Evolutionary conservation across 2,329 filamentous ascomycete genomes (phyloP), one percentile per base, ranked within the genome.

Genomic region (Orbilia brochopaga): DNA sequence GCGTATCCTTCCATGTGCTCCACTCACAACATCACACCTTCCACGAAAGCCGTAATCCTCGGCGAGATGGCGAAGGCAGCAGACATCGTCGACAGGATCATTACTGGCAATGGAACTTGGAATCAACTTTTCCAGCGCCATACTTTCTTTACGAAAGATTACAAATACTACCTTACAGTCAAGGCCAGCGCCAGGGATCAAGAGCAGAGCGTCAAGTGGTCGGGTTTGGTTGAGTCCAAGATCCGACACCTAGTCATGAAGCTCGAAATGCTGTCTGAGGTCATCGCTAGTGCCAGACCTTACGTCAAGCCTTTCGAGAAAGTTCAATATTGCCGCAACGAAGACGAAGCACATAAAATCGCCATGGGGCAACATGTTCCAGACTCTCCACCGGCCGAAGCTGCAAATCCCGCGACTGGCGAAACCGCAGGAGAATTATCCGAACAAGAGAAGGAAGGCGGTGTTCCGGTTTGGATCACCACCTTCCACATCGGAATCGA

Each of bases 1-100:
- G 92, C 94, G 0, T 97, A 97, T 79, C 94, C 94, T 1, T 95
- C 92, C 55, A 97, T 97, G 92, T 97, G 94, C 79, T 89, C 94
- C 1, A 97, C 94, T 0, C 94, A 96, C 82, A 97, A 96, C 77
- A 88, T 99, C 72, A 92, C 90, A 1, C 83, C 86, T 74, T 97
- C 93, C 0, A 95, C 92, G 1, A 91, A 92, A 82, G 83, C 85
- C 5, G 87, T 97, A 55, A 92, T 99, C 77, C 86, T 91, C 75
- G 85, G 88, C 52, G 94, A 99, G 78, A 85, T 97, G 19, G 84
- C 88, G 74, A 87, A 90, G 40, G 94, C 88, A 3, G 86, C 88
- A 57, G 84, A 90, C 57, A 88, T 97, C 61, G 87, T 91, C 8
- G 87, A 90, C 73, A 86, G 87, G 75, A 95, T 99, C 73, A 89